These are phyloP conservation scores for Auriscalpium vulgare DNA, from an alignment of 768 basidiomycete species.

Conservation along the genomic window DNA sequence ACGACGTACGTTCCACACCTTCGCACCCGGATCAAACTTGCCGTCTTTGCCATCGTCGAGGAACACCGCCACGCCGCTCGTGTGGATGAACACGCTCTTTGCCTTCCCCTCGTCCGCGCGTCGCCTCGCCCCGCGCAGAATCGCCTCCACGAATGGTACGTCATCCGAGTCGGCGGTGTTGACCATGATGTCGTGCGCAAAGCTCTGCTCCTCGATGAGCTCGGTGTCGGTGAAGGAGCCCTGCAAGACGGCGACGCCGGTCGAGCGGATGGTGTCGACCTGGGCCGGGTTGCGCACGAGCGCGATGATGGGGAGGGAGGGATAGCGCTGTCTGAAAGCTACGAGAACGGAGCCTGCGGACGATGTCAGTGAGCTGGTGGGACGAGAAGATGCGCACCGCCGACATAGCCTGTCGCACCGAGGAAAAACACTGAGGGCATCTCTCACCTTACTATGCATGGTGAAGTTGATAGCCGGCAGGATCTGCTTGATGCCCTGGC, in stretches of 20 bases:
- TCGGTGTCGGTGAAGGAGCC: constrained; percentile 2
- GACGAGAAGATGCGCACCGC: constrained; percentile 1
- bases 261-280: background rate
- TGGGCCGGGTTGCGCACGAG: constrained; percentile 5
- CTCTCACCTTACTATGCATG: constrained; percentile 11
- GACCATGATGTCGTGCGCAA: background rate
- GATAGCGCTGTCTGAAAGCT: background rate
- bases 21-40: background rate
- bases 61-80: constrained; percentile 7
- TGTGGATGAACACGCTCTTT: constrained; percentile 1
- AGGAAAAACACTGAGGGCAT: constrained; percentile 9
- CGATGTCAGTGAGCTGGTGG: background rate
- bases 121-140: constrained; percentile 5
- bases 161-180: constrained; percentile 5
- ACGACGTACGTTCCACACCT: constrained; percentile 7
- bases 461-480: constrained; percentile 14
- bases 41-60: constrained; percentile 1
- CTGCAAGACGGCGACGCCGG: constrained; percentile 1
- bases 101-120: constrained; percentile 1
- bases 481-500: constrained; percentile 15
- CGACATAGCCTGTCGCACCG: constrained; percentile 9
- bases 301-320: constrained; percentile 3
- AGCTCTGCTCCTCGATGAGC: background rate
- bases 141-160: background rate
- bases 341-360: constrained; percentile 4